Evolutionary conservation across 139 green algal genomes (phyloP), one percentile per base, ranked within the genome.

Genomic region (Prasinococcaceae sp.): DNA sequence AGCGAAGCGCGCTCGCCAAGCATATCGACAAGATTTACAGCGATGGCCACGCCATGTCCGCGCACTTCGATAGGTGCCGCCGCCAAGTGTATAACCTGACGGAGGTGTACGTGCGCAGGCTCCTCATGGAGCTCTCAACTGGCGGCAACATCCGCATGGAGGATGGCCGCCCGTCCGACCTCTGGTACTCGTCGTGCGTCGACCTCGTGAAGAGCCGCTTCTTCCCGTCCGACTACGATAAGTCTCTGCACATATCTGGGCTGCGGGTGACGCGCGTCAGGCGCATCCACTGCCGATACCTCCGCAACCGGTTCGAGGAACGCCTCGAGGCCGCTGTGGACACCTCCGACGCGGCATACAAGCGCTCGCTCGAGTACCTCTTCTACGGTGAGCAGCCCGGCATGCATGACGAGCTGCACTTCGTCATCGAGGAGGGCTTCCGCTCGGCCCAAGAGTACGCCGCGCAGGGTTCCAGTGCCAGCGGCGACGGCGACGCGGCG

Each of bases 141-240:
- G 73, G 69, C 14, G 79, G 79, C 32, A 88, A 86, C 62, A 78
- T 88, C 23, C 61, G 80, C n/a, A 45, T 88, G 38, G 78, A 89
- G 70, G 78, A 84, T 10, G 78, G 69, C 5, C 45, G 53, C 19
- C 49, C 54, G 4, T 46, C 17, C 1, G 78, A 89, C 41, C 50
- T 68, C 4, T 89, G 80, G 78, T 71, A 74, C 30, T 29, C 54
- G 2, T 75, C 61, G 2, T 84, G 76, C 51, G 52, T 70, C 23
- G 72, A 79, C 26, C 48, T 81, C 17, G 25, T 80, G 45, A 39
- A 55, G 3, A 58, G 30, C 16, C 57, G 68, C 8, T 63, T 69
- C 17, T 40, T 63, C 30, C n/a, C 30, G 0, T 35, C 12, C 14
- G 59, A 59, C 23, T 40, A 60, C 25, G 40, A 29, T 4, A 14